Percentiles rank a stretch among this genome's conserved stretches.
Evolutionary conservation across 805 yeast species (phyloP).

Genomic region (Yarrowia porcina): DNA sequence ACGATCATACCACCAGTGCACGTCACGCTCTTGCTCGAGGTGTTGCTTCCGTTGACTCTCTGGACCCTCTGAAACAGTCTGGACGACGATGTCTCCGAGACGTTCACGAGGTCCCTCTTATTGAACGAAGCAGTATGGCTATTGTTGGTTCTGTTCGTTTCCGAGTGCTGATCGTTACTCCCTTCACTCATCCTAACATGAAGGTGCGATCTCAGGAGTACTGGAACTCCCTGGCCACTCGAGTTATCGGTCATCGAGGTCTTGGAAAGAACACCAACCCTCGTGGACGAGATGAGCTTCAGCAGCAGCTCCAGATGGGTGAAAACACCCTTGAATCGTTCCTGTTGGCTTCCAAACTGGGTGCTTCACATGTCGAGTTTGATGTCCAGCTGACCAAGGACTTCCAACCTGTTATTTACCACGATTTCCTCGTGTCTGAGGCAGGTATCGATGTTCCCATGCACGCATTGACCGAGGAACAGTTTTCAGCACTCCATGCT

Average conservation of each 20-base stretch:
- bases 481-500: constrained; percentile 46
- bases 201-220: constrained; percentile 71
- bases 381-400: constrained; percentile 95
- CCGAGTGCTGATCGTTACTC: constrained; percentile 65
- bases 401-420: constrained; percentile 86
- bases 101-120: constrained; percentile 59
- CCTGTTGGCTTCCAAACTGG: constrained; percentile 92
- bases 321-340: constrained; percentile 94
- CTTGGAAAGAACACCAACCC: constrained; percentile 79
- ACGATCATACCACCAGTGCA: constrained; percentile 43
- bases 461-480: constrained; percentile 88
- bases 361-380: constrained; percentile 95
- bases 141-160: constrained; percentile 74
- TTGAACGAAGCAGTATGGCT: constrained; percentile 68
- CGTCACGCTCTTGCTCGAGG: constrained; percentile 56
- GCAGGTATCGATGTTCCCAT: constrained; percentile 95
- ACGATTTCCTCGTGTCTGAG: constrained; percentile 91
- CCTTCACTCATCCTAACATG: constrained; percentile 71
- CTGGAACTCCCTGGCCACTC: constrained; percentile 85
- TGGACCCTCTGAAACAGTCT: constrained; percentile 42
- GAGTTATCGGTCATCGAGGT: constrained; percentile 96
- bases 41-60: constrained; percentile 74
- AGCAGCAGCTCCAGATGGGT: constrained; percentile 66
- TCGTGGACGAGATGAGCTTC: constrained; percentile 45
- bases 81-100: constrained; percentile 10